Evolutionary conservation across 108 stramenopile species (phyloP).

Genomic region (Cyclostephanos invisitatus): DNA sequence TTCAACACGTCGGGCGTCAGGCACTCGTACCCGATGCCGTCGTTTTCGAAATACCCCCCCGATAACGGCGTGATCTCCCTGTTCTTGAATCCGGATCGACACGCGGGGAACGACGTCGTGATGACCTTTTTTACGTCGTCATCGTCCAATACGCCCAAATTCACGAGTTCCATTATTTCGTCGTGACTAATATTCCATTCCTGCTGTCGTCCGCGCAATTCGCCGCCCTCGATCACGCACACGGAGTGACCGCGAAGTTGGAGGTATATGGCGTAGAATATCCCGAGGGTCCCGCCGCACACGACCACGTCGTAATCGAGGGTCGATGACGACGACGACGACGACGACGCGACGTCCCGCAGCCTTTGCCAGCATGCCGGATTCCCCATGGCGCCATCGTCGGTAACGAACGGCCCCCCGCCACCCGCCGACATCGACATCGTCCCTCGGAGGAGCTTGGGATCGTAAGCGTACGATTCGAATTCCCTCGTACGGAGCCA

Average conservation of each 20-base stretch:
- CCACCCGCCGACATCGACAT: no score
- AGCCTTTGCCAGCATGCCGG: slow-evolving; percentile 73
- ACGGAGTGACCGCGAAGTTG: slow-evolving; percentile 76
- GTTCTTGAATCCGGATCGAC: slow-evolving; percentile 78
- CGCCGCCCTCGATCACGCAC: slow-evolving; percentile 82
- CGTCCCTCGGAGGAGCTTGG: background rate
- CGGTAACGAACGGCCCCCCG: slow-evolving; percentile 58
- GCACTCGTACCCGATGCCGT: slow-evolving; percentile 75
- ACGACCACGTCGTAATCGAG: slow-evolving; percentile 85
- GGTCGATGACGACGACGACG: slow-evolving; percentile 3
- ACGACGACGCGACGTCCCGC: background rate
- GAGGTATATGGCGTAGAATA: slow-evolving; percentile 87
- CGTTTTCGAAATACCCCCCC: slow-evolving; percentile 81
- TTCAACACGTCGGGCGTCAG: slow-evolving; percentile 77
- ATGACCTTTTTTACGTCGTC: slow-evolving; percentile 81
- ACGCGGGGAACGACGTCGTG: slow-evolving; percentile 78
- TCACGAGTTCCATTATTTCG: slow-evolving; percentile 78
- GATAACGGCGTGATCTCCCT: slow-evolving; percentile 58
- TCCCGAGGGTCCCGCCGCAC: slow-evolving; percentile 92
- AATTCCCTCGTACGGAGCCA: slow-evolving; percentile 68
- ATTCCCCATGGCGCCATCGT: slow-evolving; percentile 69
- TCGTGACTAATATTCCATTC: slow-evolving; percentile 94
- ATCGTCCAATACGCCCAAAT: slow-evolving; percentile 73
- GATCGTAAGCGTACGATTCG: slow-evolving; percentile 63
- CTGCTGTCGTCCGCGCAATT: slow-evolving; percentile 84